phyloP scores from a whole-genome alignment of 805 yeast species.

The Candida pini region DNA sequence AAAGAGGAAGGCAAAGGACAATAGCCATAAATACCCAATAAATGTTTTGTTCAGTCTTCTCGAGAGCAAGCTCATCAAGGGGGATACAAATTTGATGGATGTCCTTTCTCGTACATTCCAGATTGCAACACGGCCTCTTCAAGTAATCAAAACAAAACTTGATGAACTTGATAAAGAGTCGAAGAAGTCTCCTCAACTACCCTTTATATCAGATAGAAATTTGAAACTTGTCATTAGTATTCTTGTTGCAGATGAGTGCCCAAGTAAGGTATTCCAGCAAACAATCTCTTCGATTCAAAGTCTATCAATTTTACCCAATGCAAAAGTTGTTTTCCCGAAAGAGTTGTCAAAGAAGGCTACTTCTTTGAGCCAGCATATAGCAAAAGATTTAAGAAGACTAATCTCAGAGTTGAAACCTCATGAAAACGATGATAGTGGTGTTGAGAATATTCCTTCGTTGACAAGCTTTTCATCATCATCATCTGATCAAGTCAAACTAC shows the following conservation, averaged over 20 bases:
- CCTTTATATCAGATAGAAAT: conserved; percentile 58
- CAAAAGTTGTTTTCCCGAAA: conserved; percentile 57
- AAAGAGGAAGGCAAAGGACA: conserved; percentile 33
- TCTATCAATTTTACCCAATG: conserved; percentile 54
- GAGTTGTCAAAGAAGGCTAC: conserved; percentile 66
- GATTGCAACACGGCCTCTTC: conserved; percentile 69
- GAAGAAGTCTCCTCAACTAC: conserved; percentile 35
- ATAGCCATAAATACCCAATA: conserved; percentile 60
- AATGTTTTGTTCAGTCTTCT: conserved; percentile 60
- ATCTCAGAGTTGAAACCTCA: conserved; percentile 36
- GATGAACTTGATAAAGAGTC: conserved; percentile 24
- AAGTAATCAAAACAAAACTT: conserved; percentile 39
- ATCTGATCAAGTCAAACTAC: conserved; percentile 84
- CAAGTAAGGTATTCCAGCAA: conserved; percentile 79
- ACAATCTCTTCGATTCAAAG: conserved; percentile 77
- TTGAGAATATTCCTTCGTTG: conserved; percentile 43
- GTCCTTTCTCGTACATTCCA: conserved; percentile 68
- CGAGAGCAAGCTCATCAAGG: conserved; percentile 57
- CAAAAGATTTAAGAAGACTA: conserved; percentile 48
- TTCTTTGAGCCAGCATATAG: conserved; percentile 47
- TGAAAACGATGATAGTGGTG: conserved; percentile 29
- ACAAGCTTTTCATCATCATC: conserved; percentile 69
- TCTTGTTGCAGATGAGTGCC: conserved; percentile 76
- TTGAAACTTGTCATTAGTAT: conserved; percentile 60
- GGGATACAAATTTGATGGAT: conserved; percentile 74